Conservation (phyloP, 768 basidiomycete species). For the Pleurotus ostreatus region DNA sequence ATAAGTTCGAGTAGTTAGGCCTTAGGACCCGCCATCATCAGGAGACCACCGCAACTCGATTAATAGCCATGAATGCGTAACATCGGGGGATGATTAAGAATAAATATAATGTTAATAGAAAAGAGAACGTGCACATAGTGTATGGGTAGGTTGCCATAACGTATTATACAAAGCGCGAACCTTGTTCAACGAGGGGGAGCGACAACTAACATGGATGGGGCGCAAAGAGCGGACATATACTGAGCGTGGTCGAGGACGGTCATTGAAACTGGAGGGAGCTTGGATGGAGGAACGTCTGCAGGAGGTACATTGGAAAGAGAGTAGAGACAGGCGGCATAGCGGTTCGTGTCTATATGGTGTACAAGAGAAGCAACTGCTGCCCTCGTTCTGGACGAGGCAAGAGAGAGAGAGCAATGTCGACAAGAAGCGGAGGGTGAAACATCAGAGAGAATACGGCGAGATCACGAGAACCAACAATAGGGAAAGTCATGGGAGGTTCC, state of each 20-base stretch:
- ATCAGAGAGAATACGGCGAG: neutral
- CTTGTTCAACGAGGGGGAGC: neutral
- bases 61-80: neutral
- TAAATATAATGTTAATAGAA: neutral
- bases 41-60: no score
- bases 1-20: no score
- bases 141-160: neutral
- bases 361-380: neutral
- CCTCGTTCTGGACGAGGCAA: neutral
- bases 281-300: neutral
- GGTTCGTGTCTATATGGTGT: neutral
- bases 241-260: neutral
- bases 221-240: neutral
- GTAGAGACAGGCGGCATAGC: slow-evolving; percentile 4
- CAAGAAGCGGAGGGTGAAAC: neutral
- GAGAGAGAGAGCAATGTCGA: neutral
- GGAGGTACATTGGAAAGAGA: neutral
- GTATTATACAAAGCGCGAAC: neutral
- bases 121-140: neutral
- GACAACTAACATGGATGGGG: neutral
- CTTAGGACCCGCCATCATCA: no score
- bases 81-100: neutral
- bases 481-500: neutral
- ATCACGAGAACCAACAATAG: neutral
- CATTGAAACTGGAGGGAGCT: neutral